phyloP scores from a whole-genome alignment of 1,139 yeast genomes.

The Yamadazyma triangularis region DNA sequence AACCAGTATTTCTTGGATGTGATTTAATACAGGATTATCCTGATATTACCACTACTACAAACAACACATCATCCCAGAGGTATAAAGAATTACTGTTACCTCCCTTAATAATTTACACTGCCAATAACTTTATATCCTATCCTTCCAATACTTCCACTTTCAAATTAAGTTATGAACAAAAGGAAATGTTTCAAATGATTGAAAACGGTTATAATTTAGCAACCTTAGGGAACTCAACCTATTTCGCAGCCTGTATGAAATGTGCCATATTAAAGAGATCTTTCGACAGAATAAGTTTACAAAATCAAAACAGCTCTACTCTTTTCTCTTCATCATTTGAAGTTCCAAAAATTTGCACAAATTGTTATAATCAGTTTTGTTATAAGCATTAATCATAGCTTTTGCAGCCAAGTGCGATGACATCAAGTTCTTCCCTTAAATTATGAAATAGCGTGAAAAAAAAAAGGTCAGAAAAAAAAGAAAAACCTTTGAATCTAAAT shows the following conservation, averaged over 20 bases:
- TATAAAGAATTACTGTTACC: constrained; percentile 22
- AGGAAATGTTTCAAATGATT: constrained; percentile 43
- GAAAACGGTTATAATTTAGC: constrained; percentile 51
- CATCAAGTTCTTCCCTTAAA: no score
- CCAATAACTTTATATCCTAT: constrained; percentile 39
- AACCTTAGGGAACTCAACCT: constrained; percentile 38
- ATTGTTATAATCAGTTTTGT: constrained; percentile 20
- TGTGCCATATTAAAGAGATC: constrained; percentile 58
- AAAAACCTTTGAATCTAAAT: no score
- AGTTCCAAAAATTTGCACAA: constrained; percentile 16
- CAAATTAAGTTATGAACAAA: constrained; percentile 42
- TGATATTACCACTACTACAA: constrained; percentile 4
- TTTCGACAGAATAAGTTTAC: constrained; percentile 35
- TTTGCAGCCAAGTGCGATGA: no score
- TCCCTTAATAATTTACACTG: constrained; percentile 52
- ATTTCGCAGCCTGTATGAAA: constrained; percentile 49
- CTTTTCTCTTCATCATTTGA: background rate
- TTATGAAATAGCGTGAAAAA: no score
- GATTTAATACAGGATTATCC: constrained; percentile 31
- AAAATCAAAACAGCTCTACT: background rate
- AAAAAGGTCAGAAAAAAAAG: no score
- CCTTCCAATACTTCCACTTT: constrained; percentile 58
- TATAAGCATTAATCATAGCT: no score
- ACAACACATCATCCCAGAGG: constrained; percentile 5
- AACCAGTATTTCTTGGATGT: constrained; percentile 58